Conservation (phyloP, 345 rosid species). For the Noccaea bulbosa region DNA sequence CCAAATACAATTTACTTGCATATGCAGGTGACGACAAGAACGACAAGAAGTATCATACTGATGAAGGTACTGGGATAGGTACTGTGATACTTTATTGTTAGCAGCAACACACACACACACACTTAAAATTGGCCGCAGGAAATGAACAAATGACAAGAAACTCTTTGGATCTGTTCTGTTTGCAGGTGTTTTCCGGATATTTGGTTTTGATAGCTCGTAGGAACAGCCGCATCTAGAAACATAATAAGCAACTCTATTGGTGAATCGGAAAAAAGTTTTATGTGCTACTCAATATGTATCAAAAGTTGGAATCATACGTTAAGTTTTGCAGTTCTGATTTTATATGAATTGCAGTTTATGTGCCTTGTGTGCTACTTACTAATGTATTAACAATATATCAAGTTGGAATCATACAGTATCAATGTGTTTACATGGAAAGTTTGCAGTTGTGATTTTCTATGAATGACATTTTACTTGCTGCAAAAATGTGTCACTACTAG, state of each 20-base stretch:
- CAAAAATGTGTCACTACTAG: not conserved
- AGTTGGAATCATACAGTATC: slow-evolving; percentile 21
- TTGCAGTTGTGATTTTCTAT: slow-evolving; percentile 10
- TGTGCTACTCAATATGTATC: not conserved
- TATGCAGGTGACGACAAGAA: slow-evolving; percentile 99
- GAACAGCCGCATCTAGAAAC: slow-evolving; percentile 7
- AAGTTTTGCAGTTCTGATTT: not conserved
- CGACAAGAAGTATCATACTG: slow-evolving; percentile 91
- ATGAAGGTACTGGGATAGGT: slow-evolving; percentile 67
- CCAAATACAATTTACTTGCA: slow-evolving; percentile 88
- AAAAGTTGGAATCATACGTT: slow-evolving; percentile 15
- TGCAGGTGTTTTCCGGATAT: slow-evolving; percentile 90
- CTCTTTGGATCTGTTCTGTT: slow-evolving; percentile 20
- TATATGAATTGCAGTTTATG: not conserved
- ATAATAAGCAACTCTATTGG: slow-evolving; percentile 2
- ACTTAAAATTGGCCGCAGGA: not conserved
- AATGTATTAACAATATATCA: not conserved
- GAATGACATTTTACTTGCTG: slow-evolving; percentile 24
- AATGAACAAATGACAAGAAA: slow-evolving; percentile 13
- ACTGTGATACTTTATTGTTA: not conserved
- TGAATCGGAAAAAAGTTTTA: not conserved
- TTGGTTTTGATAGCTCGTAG: slow-evolving; percentile 80
- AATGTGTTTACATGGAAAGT: slow-evolving; percentile 9
- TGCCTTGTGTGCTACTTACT: not conserved
- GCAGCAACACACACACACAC: not conserved